Conservation (phyloP, 2,329 filamentous ascomycete genomes). For the Coniella lustricola region DNA sequence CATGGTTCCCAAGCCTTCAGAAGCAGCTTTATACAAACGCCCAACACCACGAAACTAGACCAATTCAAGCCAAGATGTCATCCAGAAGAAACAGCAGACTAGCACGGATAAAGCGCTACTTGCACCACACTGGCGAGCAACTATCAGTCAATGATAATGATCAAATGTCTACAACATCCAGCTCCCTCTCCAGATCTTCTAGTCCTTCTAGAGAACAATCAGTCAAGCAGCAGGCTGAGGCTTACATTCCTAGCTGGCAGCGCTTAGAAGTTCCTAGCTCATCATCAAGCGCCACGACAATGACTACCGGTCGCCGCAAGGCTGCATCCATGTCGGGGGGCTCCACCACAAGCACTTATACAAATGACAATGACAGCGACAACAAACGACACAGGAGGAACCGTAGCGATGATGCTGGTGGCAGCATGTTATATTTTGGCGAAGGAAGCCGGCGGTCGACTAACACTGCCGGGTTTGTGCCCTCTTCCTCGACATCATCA, state of each 20-base stretch:
- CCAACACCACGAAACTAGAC: too few relatives aligned
- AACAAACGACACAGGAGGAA: not conserved
- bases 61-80: not conserved
- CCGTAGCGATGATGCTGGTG: conserved; percentile 15
- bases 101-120: not conserved
- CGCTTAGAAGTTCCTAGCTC: not conserved
- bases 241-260: conserved; percentile 3
- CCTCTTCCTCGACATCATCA: too few relatives aligned
- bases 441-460: conserved; percentile 20
- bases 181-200: not conserved
- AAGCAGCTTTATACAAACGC: too few relatives aligned
- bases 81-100: not conserved
- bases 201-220: not conserved
- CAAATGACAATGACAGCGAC: not conserved
- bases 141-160: not conserved
- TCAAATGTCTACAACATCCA: not conserved
- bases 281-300: not conserved
- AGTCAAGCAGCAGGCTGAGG: conserved; percentile 1
- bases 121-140: not conserved
- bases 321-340: conserved; percentile 4
- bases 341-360: not conserved
- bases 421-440: conserved; percentile 25
- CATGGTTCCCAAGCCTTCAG: too few relatives aligned
- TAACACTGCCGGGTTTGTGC: not conserved
- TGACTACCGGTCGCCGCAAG: conserved; percentile 9